Evolutionary conservation across 148 eudicot species (phyloP).

Genomic region (Chenopodium album): DNA sequence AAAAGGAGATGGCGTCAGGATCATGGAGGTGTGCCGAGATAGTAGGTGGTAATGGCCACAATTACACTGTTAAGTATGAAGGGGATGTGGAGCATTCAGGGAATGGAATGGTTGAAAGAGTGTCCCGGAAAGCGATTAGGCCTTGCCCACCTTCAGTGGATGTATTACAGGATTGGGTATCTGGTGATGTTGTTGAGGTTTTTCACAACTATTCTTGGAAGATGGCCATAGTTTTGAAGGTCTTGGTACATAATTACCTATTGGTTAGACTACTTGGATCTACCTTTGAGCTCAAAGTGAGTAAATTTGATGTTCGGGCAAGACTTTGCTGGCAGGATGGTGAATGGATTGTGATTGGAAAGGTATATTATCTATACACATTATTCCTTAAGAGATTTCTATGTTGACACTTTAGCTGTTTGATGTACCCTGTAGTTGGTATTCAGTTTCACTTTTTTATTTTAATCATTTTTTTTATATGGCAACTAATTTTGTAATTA

Average conservation of each 20-base stretch:
- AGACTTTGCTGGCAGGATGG: slow-evolving; percentile 72
- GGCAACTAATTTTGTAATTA: neutral
- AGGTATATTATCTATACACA: slow-evolving; percentile 35
- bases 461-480: neutral
- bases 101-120: slow-evolving; percentile 40
- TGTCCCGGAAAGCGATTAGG: slow-evolving; percentile 56
- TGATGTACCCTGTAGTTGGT: neutral
- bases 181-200: slow-evolving; percentile 75
- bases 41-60: slow-evolving; percentile 46
- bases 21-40: slow-evolving; percentile 74
- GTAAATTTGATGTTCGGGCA: slow-evolving; percentile 48
- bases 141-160: slow-evolving; percentile 64
- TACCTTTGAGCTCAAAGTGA: slow-evolving; percentile 41
- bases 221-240: slow-evolving; percentile 53
- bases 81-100: slow-evolving; percentile 29
- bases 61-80: slow-evolving; percentile 54
- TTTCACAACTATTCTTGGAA: slow-evolving; percentile 60
- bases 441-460: neutral
- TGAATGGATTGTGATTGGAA: slow-evolving; percentile 60
- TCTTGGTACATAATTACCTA: slow-evolving; percentile 32
- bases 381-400: neutral
- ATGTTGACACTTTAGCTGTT: slow-evolving; percentile 1
- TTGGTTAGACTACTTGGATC: slow-evolving; percentile 70
- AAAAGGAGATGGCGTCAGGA: slow-evolving; percentile 54
- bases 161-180: slow-evolving; percentile 39